Conservation (phyloP, 805 yeast genomes). For the Diddensiella santjacobensis region DNA sequence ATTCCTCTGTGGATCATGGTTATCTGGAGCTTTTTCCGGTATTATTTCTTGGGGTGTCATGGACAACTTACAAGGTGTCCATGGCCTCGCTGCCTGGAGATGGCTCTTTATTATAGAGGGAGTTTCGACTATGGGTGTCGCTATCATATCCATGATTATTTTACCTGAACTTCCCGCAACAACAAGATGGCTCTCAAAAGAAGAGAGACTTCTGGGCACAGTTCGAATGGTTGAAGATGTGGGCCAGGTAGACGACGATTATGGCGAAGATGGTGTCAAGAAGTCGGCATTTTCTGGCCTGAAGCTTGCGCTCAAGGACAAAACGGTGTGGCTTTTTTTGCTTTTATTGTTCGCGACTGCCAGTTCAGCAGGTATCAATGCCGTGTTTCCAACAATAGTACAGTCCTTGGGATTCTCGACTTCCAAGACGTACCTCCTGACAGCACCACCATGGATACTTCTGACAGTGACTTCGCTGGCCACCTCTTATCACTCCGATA, state of each 20-base stretch:
- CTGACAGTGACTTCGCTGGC: conserved; percentile 49
- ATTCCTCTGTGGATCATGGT: conserved; percentile 46
- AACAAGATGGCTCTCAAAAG: conserved; percentile 30
- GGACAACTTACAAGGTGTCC: conserved; percentile 39
- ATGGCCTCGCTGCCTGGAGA: conserved; percentile 49
- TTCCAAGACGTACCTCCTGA: conserved; percentile 50
- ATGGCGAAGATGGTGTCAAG: conserved; percentile 22
- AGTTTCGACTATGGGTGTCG: conserved; percentile 44
- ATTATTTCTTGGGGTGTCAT: conserved; percentile 53
- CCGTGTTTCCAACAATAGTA: conserved; percentile 63
- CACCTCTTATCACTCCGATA: conserved; percentile 56
- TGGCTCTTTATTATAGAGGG: conserved; percentile 59
- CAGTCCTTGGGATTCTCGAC: conserved; percentile 49
- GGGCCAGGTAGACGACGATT: conserved; percentile 30
- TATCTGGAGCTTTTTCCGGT: conserved; percentile 53
- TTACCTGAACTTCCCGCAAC: conserved; percentile 51
- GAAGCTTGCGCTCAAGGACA: conserved; percentile 22
- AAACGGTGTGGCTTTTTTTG: conserved; percentile 21
- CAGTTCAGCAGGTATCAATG: conserved; percentile 56
- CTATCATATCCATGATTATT: conserved; percentile 44
- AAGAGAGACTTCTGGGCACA: conserved; percentile 21
- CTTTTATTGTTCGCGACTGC: conserved; percentile 43
- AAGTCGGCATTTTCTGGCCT: conserved; percentile 7
- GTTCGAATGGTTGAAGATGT: conserved; percentile 23
- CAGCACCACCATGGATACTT: conserved; percentile 56